A percentile compares a stretch with the other conserved stretches of the same genome.
These are phyloP conservation scores for Allium cepa DNA, from an alignment of 106 monocot species.

Conservation along the genomic window DNA sequence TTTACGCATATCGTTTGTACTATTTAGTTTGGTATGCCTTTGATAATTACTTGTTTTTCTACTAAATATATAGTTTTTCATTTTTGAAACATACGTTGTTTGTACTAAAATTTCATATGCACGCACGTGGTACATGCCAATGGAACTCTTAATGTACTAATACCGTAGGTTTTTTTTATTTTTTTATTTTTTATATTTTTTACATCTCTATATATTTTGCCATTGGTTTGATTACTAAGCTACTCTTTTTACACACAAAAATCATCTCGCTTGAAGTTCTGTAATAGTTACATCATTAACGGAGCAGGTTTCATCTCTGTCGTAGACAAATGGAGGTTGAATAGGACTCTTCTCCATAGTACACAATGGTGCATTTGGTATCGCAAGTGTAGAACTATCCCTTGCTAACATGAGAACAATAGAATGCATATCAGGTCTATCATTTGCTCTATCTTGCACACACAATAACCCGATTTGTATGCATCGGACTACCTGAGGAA, in stretches of 20 bases:
- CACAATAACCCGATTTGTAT: conserved; percentile 26
- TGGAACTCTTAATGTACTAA: no score
- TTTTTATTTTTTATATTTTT: no score
- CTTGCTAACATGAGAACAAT: conserved; percentile 22
- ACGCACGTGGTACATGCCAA: no score
- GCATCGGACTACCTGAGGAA: conserved; percentile 15
- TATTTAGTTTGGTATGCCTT: no score
- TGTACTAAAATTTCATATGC: no score
- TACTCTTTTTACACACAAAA: neutral
- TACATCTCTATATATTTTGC: neutral
- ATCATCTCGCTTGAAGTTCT: conserved; percentile 8
- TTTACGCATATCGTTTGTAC: no score
- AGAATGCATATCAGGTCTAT: conserved; percentile 15
- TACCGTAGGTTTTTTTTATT: no score
- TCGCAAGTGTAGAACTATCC: neutral
- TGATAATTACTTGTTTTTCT: no score
- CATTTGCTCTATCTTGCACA: conserved; percentile 28
- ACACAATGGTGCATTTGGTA: conserved; percentile 21
- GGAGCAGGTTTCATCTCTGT: neutral
- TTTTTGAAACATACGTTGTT: no score
- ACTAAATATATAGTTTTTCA: no score
- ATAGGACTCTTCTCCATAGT: neutral
- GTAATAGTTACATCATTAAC: conserved; percentile 8
- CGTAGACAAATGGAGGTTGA: neutral
- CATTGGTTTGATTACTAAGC: neutral